These are phyloP conservation scores for Agaricus subrufescens DNA, from an alignment of 768 basidiomycete species.

Conservation along the genomic window DNA sequence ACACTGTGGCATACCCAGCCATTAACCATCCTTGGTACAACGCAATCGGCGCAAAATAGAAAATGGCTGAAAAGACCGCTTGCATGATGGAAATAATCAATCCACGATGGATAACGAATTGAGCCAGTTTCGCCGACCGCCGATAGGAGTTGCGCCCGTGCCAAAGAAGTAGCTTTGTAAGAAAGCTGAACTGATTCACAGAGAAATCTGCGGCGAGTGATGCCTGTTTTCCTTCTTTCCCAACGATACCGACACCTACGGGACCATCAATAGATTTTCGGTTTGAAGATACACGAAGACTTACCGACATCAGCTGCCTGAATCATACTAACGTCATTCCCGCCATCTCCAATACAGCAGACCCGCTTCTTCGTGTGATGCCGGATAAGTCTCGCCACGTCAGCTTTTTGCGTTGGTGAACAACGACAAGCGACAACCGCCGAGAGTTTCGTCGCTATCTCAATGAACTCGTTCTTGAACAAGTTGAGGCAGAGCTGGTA, in stretches of 20 bases:
- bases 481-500: conserved; percentile 81
- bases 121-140: conserved; percentile 94
- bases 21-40: conserved; percentile 98
- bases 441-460: conserved; percentile 92
- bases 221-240: conserved; percentile 98
- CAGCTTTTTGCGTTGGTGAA: conserved; percentile 98
- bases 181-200: conserved; percentile 91
- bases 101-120: conserved; percentile 97
- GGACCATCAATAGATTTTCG: not conserved
- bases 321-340: conserved; percentile 99
- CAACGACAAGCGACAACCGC: conserved; percentile 97
- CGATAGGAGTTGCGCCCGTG: conserved; percentile 99
- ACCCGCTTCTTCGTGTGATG: conserved; percentile 90
- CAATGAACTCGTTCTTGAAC: conserved; percentile 93
- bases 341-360: conserved; percentile 98
- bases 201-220: conserved; percentile 99
- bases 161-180: conserved; percentile 97
- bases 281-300: conserved; percentile 25
- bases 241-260: conserved; percentile 92
- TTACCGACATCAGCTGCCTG: conserved; percentile 96
- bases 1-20: conserved; percentile 93
- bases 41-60: conserved; percentile 94
- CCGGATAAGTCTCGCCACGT: conserved; percentile 92
- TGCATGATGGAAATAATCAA: conserved; percentile 98
- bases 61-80: conserved; percentile 91